phyloP scores from a whole-genome alignment of 495 filamentous ascomycete species.

The Neurospora sp. region DNA sequence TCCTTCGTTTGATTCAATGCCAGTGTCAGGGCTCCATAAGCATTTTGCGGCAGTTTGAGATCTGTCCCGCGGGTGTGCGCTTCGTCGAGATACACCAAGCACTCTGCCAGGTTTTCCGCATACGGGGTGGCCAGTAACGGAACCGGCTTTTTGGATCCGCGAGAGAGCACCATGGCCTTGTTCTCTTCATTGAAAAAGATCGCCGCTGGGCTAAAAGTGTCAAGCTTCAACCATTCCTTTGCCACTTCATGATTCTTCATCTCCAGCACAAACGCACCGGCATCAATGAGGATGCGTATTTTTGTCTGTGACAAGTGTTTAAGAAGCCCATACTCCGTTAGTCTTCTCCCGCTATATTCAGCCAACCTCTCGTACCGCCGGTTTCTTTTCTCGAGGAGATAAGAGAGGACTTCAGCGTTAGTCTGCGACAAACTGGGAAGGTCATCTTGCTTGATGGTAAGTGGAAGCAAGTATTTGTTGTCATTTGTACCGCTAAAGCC shows the following conservation, averaged over 20 bases:
- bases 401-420: slow-evolving; percentile 37
- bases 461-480: slow-evolving; percentile 34
- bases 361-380: background rate
- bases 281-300: slow-evolving; percentile 41
- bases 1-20: slow-evolving; percentile 40
- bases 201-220: slow-evolving; percentile 21
- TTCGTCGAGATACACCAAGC: slow-evolving; percentile 37
- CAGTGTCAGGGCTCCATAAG: slow-evolving; percentile 36
- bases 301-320: slow-evolving; percentile 7
- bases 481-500: slow-evolving; percentile 51
- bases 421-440: slow-evolving; percentile 37
- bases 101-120: slow-evolving; percentile 26
- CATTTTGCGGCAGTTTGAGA: slow-evolving; percentile 29
- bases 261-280: slow-evolving; percentile 40
- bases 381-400: slow-evolving; percentile 1
- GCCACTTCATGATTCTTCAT: slow-evolving; percentile 32
- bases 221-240: slow-evolving; percentile 34
- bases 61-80: slow-evolving; percentile 42
- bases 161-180: slow-evolving; percentile 25
- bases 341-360: slow-evolving; percentile 14
- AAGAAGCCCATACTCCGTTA: slow-evolving; percentile 28
- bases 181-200: slow-evolving; percentile 29
- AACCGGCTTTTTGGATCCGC: slow-evolving; percentile 14
- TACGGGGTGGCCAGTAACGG: slow-evolving; percentile 31
- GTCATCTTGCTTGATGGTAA: slow-evolving; percentile 43